Evolutionary conservation across 2,329 filamentous ascomycete species (phyloP).

Genomic region (Aspergillus sp.): DNA sequence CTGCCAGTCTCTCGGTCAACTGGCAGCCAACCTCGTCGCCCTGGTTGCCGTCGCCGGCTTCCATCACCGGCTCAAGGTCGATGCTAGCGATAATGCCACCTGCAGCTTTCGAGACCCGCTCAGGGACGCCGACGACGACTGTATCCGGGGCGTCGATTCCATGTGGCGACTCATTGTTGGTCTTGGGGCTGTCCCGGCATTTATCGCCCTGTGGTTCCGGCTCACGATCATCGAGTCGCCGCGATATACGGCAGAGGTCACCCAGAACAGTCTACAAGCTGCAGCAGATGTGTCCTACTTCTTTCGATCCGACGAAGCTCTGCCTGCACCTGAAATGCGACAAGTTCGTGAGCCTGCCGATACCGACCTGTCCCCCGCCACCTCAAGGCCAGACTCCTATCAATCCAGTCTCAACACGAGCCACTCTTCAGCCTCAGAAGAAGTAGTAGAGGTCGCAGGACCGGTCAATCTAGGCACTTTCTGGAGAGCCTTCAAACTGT

Average conservation of each 20-base stretch:
- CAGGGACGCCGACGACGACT: background rate
- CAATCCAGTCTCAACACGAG: background rate
- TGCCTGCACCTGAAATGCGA: slow-evolving; percentile 1
- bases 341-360: background rate
- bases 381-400: slow-evolving; percentile 1
- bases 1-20: slow-evolving; percentile 80
- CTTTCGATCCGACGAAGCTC: background rate
- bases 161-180: slow-evolving; percentile 66
- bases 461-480: background rate
- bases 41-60: slow-evolving; percentile 72
- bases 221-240: slow-evolving; percentile 65
- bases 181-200: slow-evolving; percentile 59
- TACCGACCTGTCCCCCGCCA: slow-evolving; percentile 1
- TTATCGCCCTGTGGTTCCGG: slow-evolving; percentile 63
- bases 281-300: slow-evolving; percentile 16
- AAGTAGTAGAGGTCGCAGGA: background rate
- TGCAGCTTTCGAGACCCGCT: too few relatives aligned
- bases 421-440: background rate
- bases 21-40: slow-evolving; percentile 70
- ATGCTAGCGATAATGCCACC: too few relatives aligned
- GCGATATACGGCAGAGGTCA: slow-evolving; percentile 61
- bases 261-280: slow-evolving; percentile 16
- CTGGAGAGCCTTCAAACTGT: slow-evolving; percentile 24
- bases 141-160: slow-evolving; percentile 46
- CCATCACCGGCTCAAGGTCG: slow-evolving; percentile 18